Conservation (phyloP, 2,329 filamentous ascomycete species). For the Escovopsis sp. region DNA sequence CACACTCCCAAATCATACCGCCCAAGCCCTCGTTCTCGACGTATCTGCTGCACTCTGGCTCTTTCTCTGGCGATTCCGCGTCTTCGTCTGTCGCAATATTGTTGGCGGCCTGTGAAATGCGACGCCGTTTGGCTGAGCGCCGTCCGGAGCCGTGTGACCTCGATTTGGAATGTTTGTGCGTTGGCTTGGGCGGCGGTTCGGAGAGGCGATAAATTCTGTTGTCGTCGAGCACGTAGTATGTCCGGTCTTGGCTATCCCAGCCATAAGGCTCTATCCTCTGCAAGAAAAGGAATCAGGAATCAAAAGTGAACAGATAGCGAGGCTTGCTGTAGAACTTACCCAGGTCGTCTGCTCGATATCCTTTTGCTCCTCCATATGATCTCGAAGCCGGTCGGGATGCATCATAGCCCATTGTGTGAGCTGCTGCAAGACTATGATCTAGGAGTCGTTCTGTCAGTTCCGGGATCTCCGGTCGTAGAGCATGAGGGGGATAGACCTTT, state of each 20-base stretch:
- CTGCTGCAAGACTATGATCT: constrained; percentile 70
- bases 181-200: constrained; percentile 48
- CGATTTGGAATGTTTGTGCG: constrained; percentile 41
- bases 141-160: constrained; percentile 34
- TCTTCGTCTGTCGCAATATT: constrained; percentile 20
- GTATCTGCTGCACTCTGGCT: constrained; percentile 12
- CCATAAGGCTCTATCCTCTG: constrained; percentile 69
- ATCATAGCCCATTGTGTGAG: constrained; percentile 80
- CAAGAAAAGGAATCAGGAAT: constrained; percentile 7
- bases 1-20: constrained; percentile 76
- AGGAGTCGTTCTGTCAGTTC: not conserved
- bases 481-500: constrained; percentile 42
- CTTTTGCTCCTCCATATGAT: constrained; percentile 69
- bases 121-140: constrained; percentile 60
- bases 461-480: not conserved
- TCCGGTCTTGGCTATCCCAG: constrained; percentile 76
- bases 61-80: constrained; percentile 17
- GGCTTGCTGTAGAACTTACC: constrained; percentile 37
- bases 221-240: constrained; percentile 85
- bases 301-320: no score
- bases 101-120: constrained; percentile 27
- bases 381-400: constrained; percentile 74
- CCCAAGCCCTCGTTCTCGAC: constrained; percentile 50
- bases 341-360: constrained; percentile 71
- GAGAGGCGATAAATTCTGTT: constrained; percentile 81